Evolutionary conservation across 148 eudicot genomes (phyloP).

Genomic region (Selenicereus undatus): DNA sequence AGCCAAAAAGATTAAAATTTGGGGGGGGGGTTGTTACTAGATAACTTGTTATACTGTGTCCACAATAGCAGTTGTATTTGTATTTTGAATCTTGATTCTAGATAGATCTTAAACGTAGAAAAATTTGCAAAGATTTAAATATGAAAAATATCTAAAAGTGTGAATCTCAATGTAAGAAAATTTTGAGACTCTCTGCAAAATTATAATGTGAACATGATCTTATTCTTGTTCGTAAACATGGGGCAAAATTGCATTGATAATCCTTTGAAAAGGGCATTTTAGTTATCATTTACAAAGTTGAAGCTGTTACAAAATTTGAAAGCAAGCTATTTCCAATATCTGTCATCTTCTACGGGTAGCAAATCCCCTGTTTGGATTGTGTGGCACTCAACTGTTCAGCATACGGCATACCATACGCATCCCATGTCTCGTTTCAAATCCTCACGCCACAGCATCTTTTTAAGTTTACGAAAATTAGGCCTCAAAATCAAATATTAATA

Average conservation of each 20-base stretch:
- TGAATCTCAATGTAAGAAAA: too few species aligned
- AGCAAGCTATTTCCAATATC: constrained; percentile 8
- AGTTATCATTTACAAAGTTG: constrained; percentile 3
- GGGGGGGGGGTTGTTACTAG: too few species aligned
- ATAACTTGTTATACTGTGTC: neutral
- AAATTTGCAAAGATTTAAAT: too few species aligned
- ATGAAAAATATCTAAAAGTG: too few species aligned
- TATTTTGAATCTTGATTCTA: too few species aligned
- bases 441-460: constrained; percentile 1
- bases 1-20: too few species aligned
- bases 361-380: neutral
- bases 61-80: neutral
- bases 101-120: too few species aligned
- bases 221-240: neutral
- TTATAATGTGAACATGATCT: neutral
- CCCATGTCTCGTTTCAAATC: neutral
- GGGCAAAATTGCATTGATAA: neutral
- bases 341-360: constrained; percentile 23
- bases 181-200: neutral
- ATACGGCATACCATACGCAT: neutral
- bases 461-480: neutral
- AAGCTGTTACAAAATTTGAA: constrained; percentile 2
- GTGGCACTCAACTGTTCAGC: neutral
- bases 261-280: constrained; percentile 2
- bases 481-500: neutral